Base-by-base conservation (phyloP, 2,329 filamentous ascomycete species). In the Neurospora sp. region DNA sequence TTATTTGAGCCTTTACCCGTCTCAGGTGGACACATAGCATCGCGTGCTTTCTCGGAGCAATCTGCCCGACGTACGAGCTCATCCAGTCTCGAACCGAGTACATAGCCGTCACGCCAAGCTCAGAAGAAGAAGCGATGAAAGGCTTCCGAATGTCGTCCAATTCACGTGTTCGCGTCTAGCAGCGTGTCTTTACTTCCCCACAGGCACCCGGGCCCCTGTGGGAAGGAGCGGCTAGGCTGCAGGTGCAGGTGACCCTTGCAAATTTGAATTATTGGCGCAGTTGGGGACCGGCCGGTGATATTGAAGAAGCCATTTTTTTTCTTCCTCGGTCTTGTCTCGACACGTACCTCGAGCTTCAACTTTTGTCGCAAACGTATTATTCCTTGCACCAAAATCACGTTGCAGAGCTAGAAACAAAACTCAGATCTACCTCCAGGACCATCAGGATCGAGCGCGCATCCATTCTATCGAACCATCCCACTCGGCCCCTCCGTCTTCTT, bases 131-230 rank as follows among this genome's bases (percentile, higher is more conserved):
- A 28, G 46, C 3, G 46, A 52, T 62, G 52, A 62, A 36, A 62
- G 15, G 52, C 23, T 62, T 33, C 23, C 33, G 15, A 62, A 33
- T 62, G 23, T 17, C 52, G 33, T 33, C 41, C 62, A 69, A 37
- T 73, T 75, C 74, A 75, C 74, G 73, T 75, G 74, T 73, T 66
- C 68, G 70, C 70, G 69, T 73, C 72, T 69, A 71, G 69, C 70
- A 71, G 71, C 73, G 69, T 73, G 73, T 72, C 74, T 74, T 62
- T 70, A 36, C 15, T 39, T 62, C 68, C 71, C 73, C 73, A 72
- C 71, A 72, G 68, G 36, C 37, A 75, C 69, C 28, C 28, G 28
- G 28, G 28, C 28, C 74, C 74, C 69, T 75, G 74, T 71, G 66
- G 66, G 57, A 52, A 62, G 52, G 52, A 33, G 52, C 28, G 43